Percentiles rank a stretch among this genome's conserved stretches.
phyloP scores from a whole-genome alignment of 495 filamentous ascomycete species.

The Podospora tetraspora region DNA sequence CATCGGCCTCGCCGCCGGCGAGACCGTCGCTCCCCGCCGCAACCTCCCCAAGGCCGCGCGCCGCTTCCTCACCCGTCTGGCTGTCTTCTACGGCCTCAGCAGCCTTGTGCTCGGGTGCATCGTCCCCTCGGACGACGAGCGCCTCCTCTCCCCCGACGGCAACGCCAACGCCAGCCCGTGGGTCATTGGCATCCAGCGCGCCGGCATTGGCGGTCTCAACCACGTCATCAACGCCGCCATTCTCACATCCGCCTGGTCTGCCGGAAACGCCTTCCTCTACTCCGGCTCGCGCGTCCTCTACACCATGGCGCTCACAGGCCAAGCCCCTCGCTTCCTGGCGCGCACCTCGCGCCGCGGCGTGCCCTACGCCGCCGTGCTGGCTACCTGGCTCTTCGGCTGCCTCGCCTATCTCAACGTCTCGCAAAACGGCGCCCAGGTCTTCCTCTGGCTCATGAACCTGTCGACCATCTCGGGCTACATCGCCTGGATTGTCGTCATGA shows the following conservation, averaged over 20 bases:
- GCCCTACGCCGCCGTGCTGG: slow-evolving; percentile 57
- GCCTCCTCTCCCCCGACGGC: slow-evolving; percentile 46
- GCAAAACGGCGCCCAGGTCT: slow-evolving; percentile 51
- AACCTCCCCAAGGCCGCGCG: slow-evolving; percentile 68
- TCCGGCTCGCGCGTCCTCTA: slow-evolving; percentile 75
- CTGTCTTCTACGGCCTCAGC: slow-evolving; percentile 67
- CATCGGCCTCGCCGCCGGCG: slow-evolving; percentile 63
- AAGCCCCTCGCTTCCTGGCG: slow-evolving; percentile 56
- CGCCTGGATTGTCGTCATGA: slow-evolving; percentile 46
- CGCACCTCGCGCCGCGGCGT: slow-evolving; percentile 54
- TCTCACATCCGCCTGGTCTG: slow-evolving; percentile 48
- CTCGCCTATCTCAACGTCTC: slow-evolving; percentile 60
- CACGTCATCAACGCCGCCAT: slow-evolving; percentile 47
- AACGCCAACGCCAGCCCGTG: slow-evolving; percentile 63
- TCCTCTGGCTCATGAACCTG: slow-evolving; percentile 54
- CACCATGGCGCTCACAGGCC: slow-evolving; percentile 57
- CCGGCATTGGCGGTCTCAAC: slow-evolving; percentile 41
- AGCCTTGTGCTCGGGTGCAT: slow-evolving; percentile 67
- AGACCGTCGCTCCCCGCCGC: slow-evolving; percentile 70
- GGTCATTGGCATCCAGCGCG: slow-evolving; percentile 43
- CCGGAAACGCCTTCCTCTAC: slow-evolving; percentile 75
- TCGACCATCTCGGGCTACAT: slow-evolving; percentile 46
- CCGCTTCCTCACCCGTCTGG: slow-evolving; percentile 64
- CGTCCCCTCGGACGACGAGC: slow-evolving; percentile 51
- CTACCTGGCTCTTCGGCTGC: slow-evolving; percentile 47